Evolutionary conservation across 495 filamentous ascomycete species (phyloP).

Genomic region (Xylaria telfairii): DNA sequence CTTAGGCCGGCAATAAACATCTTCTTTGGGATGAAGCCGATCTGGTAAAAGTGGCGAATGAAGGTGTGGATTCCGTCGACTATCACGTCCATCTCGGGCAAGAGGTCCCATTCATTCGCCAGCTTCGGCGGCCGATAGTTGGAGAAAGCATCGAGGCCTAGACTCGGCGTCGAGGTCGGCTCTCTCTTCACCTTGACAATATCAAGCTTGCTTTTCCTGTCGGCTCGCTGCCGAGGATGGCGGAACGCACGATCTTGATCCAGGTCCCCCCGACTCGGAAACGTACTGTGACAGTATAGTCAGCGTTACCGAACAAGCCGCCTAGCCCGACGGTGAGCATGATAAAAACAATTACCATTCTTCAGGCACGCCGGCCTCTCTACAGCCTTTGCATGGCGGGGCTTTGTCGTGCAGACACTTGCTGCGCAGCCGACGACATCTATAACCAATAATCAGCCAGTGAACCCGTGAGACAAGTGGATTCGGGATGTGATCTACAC

Average conservation of each 20-base stretch:
- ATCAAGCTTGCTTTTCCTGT: constrained; percentile 48
- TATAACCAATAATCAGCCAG: constrained; percentile 26
- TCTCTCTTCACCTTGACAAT: constrained; percentile 45
- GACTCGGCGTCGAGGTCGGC: constrained; percentile 36
- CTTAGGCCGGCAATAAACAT: constrained; percentile 49
- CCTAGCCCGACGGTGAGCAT: background rate
- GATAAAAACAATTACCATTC: constrained; percentile 46
- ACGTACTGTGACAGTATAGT: constrained; percentile 38
- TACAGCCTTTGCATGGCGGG: constrained; percentile 52
- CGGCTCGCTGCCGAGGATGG: constrained; percentile 51
- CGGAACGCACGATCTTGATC: constrained; percentile 54
- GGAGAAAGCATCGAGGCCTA: constrained; percentile 31
- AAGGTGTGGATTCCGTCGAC: constrained; percentile 53
- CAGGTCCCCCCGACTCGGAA: constrained; percentile 50
- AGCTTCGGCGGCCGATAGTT: constrained; percentile 34
- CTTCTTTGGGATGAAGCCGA: constrained; percentile 60
- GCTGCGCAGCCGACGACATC: constrained; percentile 58
- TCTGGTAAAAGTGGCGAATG: constrained; percentile 54
- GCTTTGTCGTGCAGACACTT: constrained; percentile 55
- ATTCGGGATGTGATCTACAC: constrained; percentile 8
- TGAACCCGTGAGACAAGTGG: background rate
- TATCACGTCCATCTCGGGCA: constrained; percentile 49
- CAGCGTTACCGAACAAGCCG: background rate
- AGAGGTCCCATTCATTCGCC: constrained; percentile 51
- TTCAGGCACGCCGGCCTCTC: constrained; percentile 48